Conservation (phyloP, 768 basidiomycete species). For the Boletus subcaerulescens region DNA sequence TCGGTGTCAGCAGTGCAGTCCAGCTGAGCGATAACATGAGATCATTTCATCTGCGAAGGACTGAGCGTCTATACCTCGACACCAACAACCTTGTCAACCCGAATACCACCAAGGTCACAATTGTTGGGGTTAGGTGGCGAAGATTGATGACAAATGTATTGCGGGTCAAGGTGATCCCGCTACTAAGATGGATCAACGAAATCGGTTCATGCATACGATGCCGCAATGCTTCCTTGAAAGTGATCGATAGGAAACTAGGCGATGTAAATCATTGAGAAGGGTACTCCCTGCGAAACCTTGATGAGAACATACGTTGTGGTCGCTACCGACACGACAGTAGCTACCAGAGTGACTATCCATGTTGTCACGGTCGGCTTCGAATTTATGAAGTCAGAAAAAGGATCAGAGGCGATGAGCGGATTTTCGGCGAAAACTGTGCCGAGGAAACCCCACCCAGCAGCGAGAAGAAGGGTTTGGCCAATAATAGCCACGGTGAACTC, state of each 20-base stretch:
- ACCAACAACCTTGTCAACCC: conserved; percentile 11
- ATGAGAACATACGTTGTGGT: neutral
- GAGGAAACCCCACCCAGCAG: neutral
- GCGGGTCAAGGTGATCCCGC: conserved; percentile 8
- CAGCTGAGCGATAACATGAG: conserved; percentile 7
- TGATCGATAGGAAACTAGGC: conserved; percentile 2
- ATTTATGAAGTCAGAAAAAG: neutral
- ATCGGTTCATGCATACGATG: conserved; percentile 9
- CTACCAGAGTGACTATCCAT: neutral
- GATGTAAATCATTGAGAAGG: neutral
- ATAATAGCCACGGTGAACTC: neutral
- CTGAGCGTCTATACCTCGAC: conserved; percentile 8
- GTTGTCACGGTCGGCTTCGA: neutral
- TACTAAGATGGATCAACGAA: conserved; percentile 10
- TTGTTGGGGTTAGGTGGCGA: neutral
- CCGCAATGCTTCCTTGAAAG: conserved; percentile 17
- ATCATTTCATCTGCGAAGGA: neutral
- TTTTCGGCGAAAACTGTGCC: neutral
- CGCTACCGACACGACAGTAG: neutral
- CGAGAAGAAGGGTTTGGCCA: conserved; percentile 1
- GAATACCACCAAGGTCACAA: conserved; percentile 5
- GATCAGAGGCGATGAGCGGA: neutral
- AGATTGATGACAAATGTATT: neutral
- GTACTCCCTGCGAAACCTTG: too few species aligned
- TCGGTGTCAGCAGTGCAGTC: conserved; percentile 11